phyloP scores from a whole-genome alignment of 2,329 filamentous ascomycete genomes.

The Daldinia sp. region DNA sequence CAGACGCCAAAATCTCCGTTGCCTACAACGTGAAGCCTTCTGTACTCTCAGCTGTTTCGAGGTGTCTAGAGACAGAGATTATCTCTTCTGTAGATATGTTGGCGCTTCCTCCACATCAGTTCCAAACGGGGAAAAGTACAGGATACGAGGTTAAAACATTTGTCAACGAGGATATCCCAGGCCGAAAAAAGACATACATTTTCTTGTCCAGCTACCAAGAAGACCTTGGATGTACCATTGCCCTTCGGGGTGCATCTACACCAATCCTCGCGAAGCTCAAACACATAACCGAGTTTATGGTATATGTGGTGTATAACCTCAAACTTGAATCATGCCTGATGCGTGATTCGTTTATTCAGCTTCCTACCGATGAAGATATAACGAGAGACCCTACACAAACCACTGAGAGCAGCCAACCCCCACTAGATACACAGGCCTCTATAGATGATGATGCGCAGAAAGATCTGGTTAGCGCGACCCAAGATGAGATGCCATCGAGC shows the following conservation, averaged over 20 bases:
- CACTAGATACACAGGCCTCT: constrained; percentile 48
- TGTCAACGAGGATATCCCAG: constrained; percentile 78
- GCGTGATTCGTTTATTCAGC: constrained; percentile 89
- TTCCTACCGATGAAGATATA: constrained; percentile 72
- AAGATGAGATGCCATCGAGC: constrained; percentile 43
- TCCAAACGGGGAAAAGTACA: constrained; percentile 82
- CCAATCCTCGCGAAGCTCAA: constrained; percentile 83
- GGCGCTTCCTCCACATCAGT: constrained; percentile 72
- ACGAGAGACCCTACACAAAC: constrained; percentile 54
- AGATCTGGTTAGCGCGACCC: constrained; percentile 38
- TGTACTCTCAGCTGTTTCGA: constrained; percentile 92
- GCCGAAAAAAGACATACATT: constrained; percentile 92
- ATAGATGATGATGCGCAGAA: constrained; percentile 39
- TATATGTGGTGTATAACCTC: constrained; percentile 97
- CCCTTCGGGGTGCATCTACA: constrained; percentile 83
- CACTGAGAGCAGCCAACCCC: constrained; percentile 55
- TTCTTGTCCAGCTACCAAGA: constrained; percentile 92
- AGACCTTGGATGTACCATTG: constrained; percentile 94
- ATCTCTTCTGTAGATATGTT: constrained; percentile 97
- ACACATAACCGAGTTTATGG: constrained; percentile 97
- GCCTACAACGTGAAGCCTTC: constrained; percentile 97
- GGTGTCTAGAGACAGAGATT: constrained; percentile 90
- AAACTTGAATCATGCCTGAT: constrained; percentile 95
- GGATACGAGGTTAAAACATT: constrained; percentile 97
- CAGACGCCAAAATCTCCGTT: constrained; percentile 90